Base-by-base conservation (phyloP, 1,284 basidiomycete genomes). In the Cryptococcus amylolentus region DNA sequence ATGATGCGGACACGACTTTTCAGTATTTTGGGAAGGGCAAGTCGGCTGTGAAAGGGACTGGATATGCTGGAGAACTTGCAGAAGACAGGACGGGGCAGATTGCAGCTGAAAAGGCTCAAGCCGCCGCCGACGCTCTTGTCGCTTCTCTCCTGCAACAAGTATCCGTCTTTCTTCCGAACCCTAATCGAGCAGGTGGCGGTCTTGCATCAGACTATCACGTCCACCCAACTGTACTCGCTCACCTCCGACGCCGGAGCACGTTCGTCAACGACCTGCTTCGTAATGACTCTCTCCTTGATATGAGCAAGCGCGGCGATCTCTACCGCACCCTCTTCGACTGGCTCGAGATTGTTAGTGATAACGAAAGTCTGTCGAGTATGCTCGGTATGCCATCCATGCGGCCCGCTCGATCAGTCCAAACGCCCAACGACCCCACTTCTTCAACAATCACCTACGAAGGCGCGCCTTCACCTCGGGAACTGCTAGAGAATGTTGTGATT, bases 371-470 rank as follows among this genome's bases (percentile, higher is more conserved):
- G 28, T 89, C 90, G 2, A 89, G 88, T 64, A 92, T 94, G 88
- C 89, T 95, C 84, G 91, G 88, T 0, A 94, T 93, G 90, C 91
- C 91, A 1, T 91, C 91, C 70, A 94, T 94, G 91, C 84, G 88
- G 3, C 63, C 70, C 1, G 46, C 52, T 39, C 44, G 43, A 14
- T 51, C 50, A 5, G 46, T 42, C 16, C 59, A 63, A 0, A 42
- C 60, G 0, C 58, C 63, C 1, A 48, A 55, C 3, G 55, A 56
- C 5, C 40, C 52, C 6, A 18, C 47, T 9, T 56, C 61, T 13
- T 40, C 56, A 16, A 48, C 61, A 6, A 86, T 92, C 58, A 76
- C 88, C 31, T 96, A 95, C 71, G 91, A 94, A 79, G 91, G 91
- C 38, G 87, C 88, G 51, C 83, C 89, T 1, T 87, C 88, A 5